Conservation (phyloP, 306 rosid species). For the Quercus ilex region DNA sequence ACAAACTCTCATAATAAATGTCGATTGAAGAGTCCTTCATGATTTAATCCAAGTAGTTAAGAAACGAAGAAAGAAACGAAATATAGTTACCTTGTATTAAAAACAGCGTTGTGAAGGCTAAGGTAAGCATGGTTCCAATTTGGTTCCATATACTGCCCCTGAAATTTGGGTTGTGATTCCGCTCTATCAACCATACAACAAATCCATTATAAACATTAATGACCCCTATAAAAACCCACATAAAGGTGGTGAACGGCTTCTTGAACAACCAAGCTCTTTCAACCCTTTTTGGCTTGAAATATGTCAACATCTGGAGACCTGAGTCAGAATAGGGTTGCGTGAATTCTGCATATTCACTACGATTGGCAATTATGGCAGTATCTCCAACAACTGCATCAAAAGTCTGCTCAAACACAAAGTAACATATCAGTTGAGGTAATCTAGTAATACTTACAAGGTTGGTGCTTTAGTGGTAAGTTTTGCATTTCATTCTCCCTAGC, state of each 20-base stretch:
- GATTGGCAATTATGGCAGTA: background rate
- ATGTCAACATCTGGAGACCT: background rate
- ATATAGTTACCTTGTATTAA: background rate
- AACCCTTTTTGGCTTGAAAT: background rate
- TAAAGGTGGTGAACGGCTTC: background rate
- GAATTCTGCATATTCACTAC: background rate
- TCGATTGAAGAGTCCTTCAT: too few species aligned
- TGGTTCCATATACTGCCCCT: background rate
- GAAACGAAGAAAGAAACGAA: background rate
- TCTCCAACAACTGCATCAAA: constrained; percentile 8
- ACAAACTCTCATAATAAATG: too few species aligned
- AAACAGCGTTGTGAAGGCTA: background rate
- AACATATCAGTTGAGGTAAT: background rate
- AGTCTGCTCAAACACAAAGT: background rate
- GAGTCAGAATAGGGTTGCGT: background rate
- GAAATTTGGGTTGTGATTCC: background rate
- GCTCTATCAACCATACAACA: background rate
- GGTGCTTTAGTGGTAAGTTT: too few species aligned
- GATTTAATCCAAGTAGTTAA: background rate
- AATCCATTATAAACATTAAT: constrained; percentile 1
- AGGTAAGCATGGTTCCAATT: constrained; percentile 6
- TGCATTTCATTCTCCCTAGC: too few species aligned
- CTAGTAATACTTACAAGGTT: background rate
- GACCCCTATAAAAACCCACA: background rate
- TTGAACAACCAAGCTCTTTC: constrained; percentile 1